Evolutionary conservation across 805 yeast species (phyloP), one percentile per base, ranked within the genome.

Genomic region (Blastobotrys robertii): DNA sequence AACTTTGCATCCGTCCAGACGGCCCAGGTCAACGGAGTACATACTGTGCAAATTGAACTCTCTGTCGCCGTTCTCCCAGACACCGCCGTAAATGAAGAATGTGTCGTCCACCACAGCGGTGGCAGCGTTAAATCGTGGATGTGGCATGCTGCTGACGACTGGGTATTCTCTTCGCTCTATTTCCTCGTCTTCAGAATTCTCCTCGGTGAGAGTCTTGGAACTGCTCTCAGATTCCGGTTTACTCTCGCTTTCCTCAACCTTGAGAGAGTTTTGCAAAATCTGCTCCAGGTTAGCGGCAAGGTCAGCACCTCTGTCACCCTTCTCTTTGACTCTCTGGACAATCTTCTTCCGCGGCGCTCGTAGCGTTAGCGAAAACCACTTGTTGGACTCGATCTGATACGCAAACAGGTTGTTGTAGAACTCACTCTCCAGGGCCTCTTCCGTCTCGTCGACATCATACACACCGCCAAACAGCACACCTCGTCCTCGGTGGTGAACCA

Each of bases 391-490:
- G 12, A 81, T 69, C 49, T 87, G 94, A 59, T 84, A 90, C 1
- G 94, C 81, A 54, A 77, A 77, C 39, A 90, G 62, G 47, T 79
- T 78, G 59, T 88, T 87, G 65, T 74, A 90, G 60, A 88, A 90
- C 38, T 75, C 77, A 1, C 95, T 85, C 37, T 83, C 90, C 47
- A 90, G 65, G 42, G 83, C 76, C 63, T 92, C 97, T 60, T 90
- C 97, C 10, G 95, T 90, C 63, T 90, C 98, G 53, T 88, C 95
- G 48, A 74, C 84, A 62, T 90, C 97, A 55, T 76, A 88, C 10
- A 92, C 98, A 54, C 97, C 97, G 32, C 97, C 97, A 66, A 90
- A 92, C 57, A 88, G 55, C 8, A 90, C 73, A 45, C 97, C 97
- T 66, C 97, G 77, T 45, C 94, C 94, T 54, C 84, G 83, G 63